Base-by-base conservation (phyloP, 2,329 filamentous ascomycete genomes). In the Reticulascus tulasneorum region DNA sequence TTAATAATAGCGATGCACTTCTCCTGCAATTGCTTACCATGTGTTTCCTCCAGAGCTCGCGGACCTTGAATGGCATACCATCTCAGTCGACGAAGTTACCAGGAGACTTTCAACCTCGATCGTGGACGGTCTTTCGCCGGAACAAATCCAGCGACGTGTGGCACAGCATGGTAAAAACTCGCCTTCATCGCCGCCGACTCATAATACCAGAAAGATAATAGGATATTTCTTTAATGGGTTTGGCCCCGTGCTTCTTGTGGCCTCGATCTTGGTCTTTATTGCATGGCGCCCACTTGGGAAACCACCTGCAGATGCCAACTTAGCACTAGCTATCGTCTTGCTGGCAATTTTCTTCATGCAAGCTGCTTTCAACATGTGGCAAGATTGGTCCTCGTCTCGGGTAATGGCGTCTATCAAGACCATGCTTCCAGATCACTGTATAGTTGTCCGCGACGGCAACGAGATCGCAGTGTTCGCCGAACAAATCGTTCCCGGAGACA, bases 391-490 rank as follows among this genome's bases (percentile, higher is more conserved):
- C 3, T 84, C 82, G 1, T 83, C 77, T 2, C 68, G 80, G 6
- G 84, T 88, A 37, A 90, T 90, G 86, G 76, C 79, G 13, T 86
- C 82, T 0, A 90, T 90, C 54, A 85, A 81, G 30, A 82, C 75
- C 13, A 86, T 90, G 84, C 68, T 90, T n/a, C 85, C 85, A 0
- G 84, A 87, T 48, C 70, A 79, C 40, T 86, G 81, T 48, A 64
- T 80, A 18, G 69, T 84, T 7, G 60, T 84, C 7, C 75, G 84
- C 15, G 75, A 85, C 45, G 73, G 78, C 2, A 50, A 55, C 4
- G 64, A 73, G 43, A 50, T 63, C 1, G 67, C 64, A 12, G 60
- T 77, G 4, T 58, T 65, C 3, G 78, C 77, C 0, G 55, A 64
- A 1, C 75, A 86, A 9, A 66, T 90, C 18, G 83, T 89, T 0